Conservation (phyloP, 768 basidiomycete species). For the Podaxis carcinomalis region DNA sequence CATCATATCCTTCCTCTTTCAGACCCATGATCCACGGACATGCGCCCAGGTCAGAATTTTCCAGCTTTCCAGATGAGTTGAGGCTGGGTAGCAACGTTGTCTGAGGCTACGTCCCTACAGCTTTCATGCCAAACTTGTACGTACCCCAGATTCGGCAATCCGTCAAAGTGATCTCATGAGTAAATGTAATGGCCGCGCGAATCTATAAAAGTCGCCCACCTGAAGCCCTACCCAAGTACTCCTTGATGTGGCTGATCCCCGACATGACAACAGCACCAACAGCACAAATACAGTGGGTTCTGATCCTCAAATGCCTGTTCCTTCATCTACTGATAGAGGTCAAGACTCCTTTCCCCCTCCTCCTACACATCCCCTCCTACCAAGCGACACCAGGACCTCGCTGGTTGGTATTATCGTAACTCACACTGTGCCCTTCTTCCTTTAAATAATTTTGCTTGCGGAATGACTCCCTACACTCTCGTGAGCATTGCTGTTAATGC, state of each 20-base stretch:
- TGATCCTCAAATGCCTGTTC: neutral
- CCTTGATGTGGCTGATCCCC: conserved; percentile 15
- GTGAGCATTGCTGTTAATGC: neutral
- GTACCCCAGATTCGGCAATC: conserved; percentile 8
- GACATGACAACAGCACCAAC: conserved; percentile 17
- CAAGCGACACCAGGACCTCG: neutral
- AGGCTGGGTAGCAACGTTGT: conserved; percentile 9
- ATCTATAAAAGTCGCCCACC: conserved; percentile 11
- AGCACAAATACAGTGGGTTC: conserved; percentile 9
- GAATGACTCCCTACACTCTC: neutral
- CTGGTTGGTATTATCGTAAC: conserved; percentile 5
- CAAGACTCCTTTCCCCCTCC: conserved; percentile 1
- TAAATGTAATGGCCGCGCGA: conserved; percentile 6
- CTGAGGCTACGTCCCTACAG: conserved; percentile 18
- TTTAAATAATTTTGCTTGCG: neutral
- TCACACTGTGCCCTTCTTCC: neutral
- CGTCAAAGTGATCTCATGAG: conserved; percentile 5
- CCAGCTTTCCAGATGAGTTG: conserved; percentile 6
- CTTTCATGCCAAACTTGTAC: conserved; percentile 6
- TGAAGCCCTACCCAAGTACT: conserved; percentile 11
- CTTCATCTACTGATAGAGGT: conserved; percentile 1
- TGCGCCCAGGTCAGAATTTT: conserved; percentile 4
- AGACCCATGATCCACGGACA: conserved; percentile 7
- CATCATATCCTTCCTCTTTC: conserved; percentile 9
- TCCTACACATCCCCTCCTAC: neutral